A percentile compares a stretch with the other conserved stretches of the same genome.
These are phyloP conservation scores for Irpex sp. DNA, from an alignment of 1,284 basidiomycete genomes.

Conservation along the genomic window DNA sequence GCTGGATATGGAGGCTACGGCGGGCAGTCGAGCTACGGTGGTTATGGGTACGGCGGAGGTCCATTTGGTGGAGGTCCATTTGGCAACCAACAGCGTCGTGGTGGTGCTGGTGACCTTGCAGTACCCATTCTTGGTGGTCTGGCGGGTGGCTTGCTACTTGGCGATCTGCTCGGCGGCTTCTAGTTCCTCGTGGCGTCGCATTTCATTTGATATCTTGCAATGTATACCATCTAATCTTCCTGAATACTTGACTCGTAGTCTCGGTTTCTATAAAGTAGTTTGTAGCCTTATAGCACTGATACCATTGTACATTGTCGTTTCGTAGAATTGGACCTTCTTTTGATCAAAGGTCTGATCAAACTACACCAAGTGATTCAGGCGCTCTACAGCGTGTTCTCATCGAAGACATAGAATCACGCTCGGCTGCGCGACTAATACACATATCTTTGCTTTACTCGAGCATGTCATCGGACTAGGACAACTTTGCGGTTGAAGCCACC, in stretches of 20 bases:
- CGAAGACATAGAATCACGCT: not conserved
- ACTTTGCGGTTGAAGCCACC: not conserved
- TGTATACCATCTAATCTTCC: not conserved
- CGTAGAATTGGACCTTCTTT: too few species aligned
- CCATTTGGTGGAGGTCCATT: not conserved
- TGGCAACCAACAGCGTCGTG: not conserved
- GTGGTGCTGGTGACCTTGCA: constrained; percentile 8
- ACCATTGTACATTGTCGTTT: too few species aligned
- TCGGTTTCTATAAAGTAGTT: not conserved
- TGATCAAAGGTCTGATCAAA: too few species aligned
- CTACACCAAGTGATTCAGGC: not conserved
- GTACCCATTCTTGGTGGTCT: constrained; percentile 10
- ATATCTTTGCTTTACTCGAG: not conserved
- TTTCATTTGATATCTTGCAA: not conserved
- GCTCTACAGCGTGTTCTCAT: not conserved
- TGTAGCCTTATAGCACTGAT: not conserved
- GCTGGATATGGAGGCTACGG: constrained; percentile 11
- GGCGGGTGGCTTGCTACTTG: constrained; percentile 15
- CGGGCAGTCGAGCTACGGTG: constrained; percentile 10
- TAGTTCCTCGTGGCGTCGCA: not conserved
- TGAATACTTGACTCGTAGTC: not conserved
- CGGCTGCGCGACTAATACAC: not conserved
- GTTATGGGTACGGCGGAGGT: constrained; percentile 12
- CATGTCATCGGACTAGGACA: not conserved
- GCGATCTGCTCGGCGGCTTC: constrained; percentile 13